Percentiles rank a stretch among this genome's conserved stretches.
Evolutionary conservation across 1,284 basidiomycete species (phyloP).

Genomic region (Apiotrichum akiyoshidainum): DNA sequence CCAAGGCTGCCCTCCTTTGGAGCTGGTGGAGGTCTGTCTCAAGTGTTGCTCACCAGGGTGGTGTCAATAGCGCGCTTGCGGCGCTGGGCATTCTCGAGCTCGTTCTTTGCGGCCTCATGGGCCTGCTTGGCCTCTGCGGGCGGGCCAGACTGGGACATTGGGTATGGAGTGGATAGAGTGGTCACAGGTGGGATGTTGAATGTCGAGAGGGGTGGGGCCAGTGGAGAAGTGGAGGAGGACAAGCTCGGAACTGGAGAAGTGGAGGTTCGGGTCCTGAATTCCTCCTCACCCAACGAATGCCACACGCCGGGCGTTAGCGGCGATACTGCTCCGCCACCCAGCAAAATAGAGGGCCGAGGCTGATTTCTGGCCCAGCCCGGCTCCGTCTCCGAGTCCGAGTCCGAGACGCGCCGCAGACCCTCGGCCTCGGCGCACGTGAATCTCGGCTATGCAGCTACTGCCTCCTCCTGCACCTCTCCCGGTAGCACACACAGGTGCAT

Average conservation of each 20-base stretch:
- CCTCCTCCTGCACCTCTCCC: background rate
- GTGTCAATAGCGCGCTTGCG: constrained; percentile 43
- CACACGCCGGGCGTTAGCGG: too few species aligned
- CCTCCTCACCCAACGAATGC: too few species aligned
- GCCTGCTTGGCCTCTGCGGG: constrained; percentile 49
- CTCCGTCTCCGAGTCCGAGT: too few species aligned
- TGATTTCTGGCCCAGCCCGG: too few species aligned
- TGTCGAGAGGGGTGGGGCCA: background rate
- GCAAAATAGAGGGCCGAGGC: too few species aligned
- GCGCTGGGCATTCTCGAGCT: constrained; percentile 43
- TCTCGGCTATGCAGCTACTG: too few species aligned
- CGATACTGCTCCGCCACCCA: too few species aligned
- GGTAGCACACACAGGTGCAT: constrained; percentile 4
- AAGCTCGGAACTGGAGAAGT: background rate
- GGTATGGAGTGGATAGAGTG: background rate
- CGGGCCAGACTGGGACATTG: constrained; percentile 43
- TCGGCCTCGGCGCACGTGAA: too few species aligned
- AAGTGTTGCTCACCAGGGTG: constrained; percentile 27
- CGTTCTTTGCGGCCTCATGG: constrained; percentile 38
- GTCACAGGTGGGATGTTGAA: background rate
- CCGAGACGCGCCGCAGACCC: too few species aligned
- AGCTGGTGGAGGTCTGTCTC: background rate
- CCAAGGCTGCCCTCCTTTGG: background rate
- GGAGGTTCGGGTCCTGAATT: background rate
- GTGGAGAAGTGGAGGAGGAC: background rate